Evolutionary conservation across 2,329 filamentous ascomycete genomes (phyloP).

Genomic region (Zalaria obscura): DNA sequence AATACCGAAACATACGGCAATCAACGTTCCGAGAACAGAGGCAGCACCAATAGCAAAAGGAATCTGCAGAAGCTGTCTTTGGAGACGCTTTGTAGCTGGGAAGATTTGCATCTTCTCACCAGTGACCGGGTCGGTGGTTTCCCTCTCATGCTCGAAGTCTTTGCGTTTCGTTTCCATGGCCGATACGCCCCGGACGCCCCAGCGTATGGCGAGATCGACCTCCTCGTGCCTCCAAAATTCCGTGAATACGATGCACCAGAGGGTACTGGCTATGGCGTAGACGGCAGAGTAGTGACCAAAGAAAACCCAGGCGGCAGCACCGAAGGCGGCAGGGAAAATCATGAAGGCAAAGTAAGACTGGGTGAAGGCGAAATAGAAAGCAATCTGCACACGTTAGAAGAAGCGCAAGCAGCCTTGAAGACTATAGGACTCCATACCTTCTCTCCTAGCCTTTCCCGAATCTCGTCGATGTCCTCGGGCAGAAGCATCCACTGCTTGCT

Average conservation of each 20-base stretch:
- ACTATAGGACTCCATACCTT: slow-evolving; percentile 18
- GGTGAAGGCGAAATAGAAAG: slow-evolving; percentile 90
- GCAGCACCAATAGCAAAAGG: slow-evolving; percentile 71
- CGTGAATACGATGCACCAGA: slow-evolving; percentile 85
- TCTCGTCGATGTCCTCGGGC: slow-evolving; percentile 35
- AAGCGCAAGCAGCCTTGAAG: background rate
- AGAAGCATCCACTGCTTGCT: slow-evolving; percentile 30
- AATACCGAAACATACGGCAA: slow-evolving; percentile 75
- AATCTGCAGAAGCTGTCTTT: slow-evolving; percentile 65
- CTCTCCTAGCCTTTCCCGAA: slow-evolving; percentile 34
- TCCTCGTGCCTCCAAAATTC: slow-evolving; percentile 97
- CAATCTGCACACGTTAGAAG: slow-evolving; percentile 40
- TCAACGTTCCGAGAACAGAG: slow-evolving; percentile 62
- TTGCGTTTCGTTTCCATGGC: slow-evolving; percentile 63
- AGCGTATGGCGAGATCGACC: slow-evolving; percentile 69
- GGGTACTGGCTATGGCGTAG: slow-evolving; percentile 61
- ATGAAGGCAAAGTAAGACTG: slow-evolving; percentile 83
- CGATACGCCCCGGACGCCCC: slow-evolving; percentile 78
- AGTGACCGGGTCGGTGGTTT: slow-evolving; percentile 65
- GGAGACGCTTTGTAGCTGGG: slow-evolving; percentile 58
- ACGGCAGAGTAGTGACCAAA: slow-evolving; percentile 71
- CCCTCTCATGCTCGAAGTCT: slow-evolving; percentile 67
- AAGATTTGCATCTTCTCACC: slow-evolving; percentile 67
- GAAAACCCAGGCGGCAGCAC: slow-evolving; percentile 64
- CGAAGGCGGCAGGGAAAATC: slow-evolving; percentile 66